Evolutionary conservation across 441 rosid genomes (phyloP).

Genomic region (Populus tomentosa): DNA sequence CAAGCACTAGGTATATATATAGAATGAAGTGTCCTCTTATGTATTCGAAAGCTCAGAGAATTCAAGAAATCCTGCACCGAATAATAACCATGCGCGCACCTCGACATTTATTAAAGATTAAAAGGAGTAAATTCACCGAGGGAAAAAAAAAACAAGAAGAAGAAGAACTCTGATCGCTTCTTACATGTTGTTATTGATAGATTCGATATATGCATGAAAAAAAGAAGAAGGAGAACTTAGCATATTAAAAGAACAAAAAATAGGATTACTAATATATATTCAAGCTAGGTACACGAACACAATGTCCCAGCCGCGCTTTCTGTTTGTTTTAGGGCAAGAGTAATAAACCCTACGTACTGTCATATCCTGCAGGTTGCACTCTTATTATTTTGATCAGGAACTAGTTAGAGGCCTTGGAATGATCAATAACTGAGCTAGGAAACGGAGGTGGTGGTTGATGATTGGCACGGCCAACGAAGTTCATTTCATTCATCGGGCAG

Average conservation of each 20-base stretch:
- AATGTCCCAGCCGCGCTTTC: background rate
- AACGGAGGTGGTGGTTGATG: constrained; percentile 4
- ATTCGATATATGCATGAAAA: too few relatives aligned
- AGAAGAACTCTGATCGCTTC: too few relatives aligned
- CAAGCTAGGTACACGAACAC: background rate
- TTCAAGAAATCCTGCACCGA: too few relatives aligned
- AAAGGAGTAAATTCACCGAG: too few relatives aligned
- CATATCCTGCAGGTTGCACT: background rate
- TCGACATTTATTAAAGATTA: too few relatives aligned
- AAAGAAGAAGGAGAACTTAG: background rate
- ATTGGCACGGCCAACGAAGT: constrained; percentile 20
- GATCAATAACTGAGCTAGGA: background rate
- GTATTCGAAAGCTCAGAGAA: too few relatives aligned
- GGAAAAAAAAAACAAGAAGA: too few relatives aligned
- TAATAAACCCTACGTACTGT: too few relatives aligned
- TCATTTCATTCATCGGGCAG: constrained; percentile 15
- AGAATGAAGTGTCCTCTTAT: too few relatives aligned
- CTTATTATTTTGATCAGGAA: background rate
- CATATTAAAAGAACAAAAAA: background rate
- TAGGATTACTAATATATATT: background rate
- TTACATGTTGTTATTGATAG: too few relatives aligned
- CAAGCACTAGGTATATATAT: too few relatives aligned
- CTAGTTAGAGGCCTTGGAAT: background rate
- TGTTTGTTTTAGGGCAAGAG: background rate
- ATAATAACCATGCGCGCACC: too few relatives aligned